A percentile compares a stretch with the other conserved stretches of the same genome.
Evolutionary conservation across 129 eudicot species (phyloP).

Genomic region (Flaveria robusta): DNA sequence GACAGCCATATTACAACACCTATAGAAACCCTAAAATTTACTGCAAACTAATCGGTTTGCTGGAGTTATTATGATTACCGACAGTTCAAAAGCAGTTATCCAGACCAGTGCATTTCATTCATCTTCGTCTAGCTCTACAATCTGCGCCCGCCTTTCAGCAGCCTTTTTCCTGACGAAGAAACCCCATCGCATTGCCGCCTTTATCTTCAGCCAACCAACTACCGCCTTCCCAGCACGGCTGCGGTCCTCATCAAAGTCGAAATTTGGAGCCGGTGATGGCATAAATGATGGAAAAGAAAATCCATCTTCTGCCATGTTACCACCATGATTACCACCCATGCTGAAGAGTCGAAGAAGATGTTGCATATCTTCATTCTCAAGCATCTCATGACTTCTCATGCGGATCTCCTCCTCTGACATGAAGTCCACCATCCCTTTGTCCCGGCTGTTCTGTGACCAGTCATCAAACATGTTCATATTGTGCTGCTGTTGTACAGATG

Average conservation of each 20-base stretch:
- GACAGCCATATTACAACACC: conserved; percentile 29
- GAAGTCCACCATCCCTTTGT: conserved; percentile 51
- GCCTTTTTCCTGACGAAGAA: conserved; percentile 93
- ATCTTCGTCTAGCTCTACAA: conserved; percentile 79
- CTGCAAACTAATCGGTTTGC: conserved; percentile 12
- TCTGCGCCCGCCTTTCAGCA: conserved; percentile 87
- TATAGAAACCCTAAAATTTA: conserved; percentile 32
- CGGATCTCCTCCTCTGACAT: conserved; percentile 91
- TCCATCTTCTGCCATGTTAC: conserved; percentile 64
- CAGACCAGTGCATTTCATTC: conserved; percentile 35
- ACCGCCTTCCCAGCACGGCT: conserved; percentile 82
- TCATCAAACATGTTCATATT: conserved; percentile 64
- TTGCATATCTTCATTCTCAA: conserved; percentile 95
- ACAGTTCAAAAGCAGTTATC: conserved; percentile 10
- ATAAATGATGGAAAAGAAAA: conserved; percentile 57
- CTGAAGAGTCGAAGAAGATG: conserved; percentile 88
- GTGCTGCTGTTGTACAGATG: conserved; percentile 51
- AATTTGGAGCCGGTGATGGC: conserved; percentile 68
- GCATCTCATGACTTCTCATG: conserved; percentile 80
- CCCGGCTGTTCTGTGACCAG: conserved; percentile 62
- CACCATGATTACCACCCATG: conserved; percentile 67
- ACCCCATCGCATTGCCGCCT: conserved; percentile 99
- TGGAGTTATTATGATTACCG: neutral
- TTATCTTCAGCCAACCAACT: conserved; percentile 94
- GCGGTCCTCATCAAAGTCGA: conserved; percentile 59